Evolutionary conservation across 2,329 filamentous ascomycete species (phyloP).

Genomic region (Dothidotthia symphoricarpi): DNA sequence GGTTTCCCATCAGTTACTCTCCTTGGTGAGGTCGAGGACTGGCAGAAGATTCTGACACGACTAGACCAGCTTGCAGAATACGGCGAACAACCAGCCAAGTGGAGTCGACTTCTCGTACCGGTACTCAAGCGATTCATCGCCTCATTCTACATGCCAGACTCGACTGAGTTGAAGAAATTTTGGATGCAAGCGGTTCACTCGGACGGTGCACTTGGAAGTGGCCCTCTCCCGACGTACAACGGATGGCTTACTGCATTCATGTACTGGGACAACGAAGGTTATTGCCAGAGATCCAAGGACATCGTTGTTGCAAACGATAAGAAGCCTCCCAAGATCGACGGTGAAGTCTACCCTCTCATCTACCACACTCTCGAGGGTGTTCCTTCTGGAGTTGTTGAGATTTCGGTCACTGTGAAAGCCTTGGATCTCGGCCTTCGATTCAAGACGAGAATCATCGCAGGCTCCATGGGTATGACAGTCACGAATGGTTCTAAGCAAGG

Average conservation of each 20-base stretch:
- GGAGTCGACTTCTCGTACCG: conserved; percentile 42
- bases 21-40: conserved; percentile 51
- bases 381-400: conserved; percentile 4
- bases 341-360: conserved; percentile 1
- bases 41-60: conserved; percentile 43
- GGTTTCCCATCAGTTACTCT: conserved; percentile 56
- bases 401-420: conserved; percentile 6
- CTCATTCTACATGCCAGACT: conserved; percentile 42
- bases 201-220: conserved; percentile 1
- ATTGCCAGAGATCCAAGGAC: no score
- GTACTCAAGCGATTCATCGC: conserved; percentile 49
- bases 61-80: conserved; percentile 48
- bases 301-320: no score
- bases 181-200: conserved; percentile 43
- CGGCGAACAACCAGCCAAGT: conserved; percentile 48
- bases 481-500: not conserved
- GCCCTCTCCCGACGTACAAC: not conserved
- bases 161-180: conserved; percentile 41
- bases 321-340: no score
- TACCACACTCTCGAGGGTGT: not conserved
- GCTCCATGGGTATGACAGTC: conserved; percentile 6
- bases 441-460: conserved; percentile 7
- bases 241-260: conserved; percentile 17
- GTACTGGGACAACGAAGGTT: conserved; percentile 11
- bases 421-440: not conserved